Evolutionary conservation across 2,329 filamentous ascomycete species (phyloP), one percentile per base, ranked within the genome.

Genomic region (Stachybotrys echinatus): DNA sequence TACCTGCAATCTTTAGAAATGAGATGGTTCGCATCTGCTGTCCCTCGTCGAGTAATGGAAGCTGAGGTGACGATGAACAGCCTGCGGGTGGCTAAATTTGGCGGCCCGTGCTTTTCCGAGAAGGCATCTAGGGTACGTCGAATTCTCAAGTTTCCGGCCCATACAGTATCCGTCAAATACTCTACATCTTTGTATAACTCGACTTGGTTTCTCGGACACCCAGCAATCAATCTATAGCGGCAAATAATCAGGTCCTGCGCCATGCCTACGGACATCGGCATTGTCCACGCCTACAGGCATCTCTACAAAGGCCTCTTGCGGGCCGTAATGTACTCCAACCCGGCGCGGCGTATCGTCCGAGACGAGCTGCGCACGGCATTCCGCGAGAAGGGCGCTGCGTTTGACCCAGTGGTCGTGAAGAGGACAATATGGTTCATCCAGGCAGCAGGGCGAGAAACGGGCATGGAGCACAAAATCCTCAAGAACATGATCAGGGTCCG

Each of bases 401-500:
- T 78, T 55, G 73, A 87, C 48, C 52, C 67, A 6, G 67, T 72
- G 44, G 75, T 74, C 47, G 74, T 88, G 47, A 70, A 76, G 54
- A 81, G 84, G 52, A 94, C 89, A 0, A 60, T 88, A 5, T 81
- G 82, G 63, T 92, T 94, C 61, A 69, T 92, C 1, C 69, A 81
- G 27, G 79, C 81, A 39, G 89, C 89, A 4, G 77, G 80, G 2
- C 73, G 68, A 53, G 75, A 81, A 58, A 79, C 68, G 49, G 88
- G 87, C 0, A 57, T 90, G 27, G 89, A 92, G 72, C 87, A 92
- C 64, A 77, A 69, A 50, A 78, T 94, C 8, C 61, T 92, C 50
- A 87, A 83, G 68, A 91, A 87, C 55, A 64, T 92, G 45, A 59
- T 89, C 62, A 51, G 60, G 46, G 58, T 65, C 27, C 59, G 59